Conservation (phyloP, 139 green algal genomes). For the Micractinium conductrix region DNA sequence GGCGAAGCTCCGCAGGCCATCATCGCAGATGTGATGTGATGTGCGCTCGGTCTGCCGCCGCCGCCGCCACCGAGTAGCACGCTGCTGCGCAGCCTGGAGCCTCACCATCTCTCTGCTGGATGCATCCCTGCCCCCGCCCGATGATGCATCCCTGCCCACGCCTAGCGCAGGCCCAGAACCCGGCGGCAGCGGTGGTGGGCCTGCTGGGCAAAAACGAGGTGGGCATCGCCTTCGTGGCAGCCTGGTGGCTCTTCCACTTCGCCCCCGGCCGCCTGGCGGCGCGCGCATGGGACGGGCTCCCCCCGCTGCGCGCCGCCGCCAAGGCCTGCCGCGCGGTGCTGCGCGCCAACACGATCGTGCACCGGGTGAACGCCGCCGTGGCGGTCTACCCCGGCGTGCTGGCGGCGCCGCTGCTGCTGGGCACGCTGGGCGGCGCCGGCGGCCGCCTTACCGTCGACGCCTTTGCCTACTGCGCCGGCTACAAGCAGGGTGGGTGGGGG, state of each 20-base stretch:
- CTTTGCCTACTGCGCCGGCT: conserved; percentile 34
- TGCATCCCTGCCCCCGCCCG: background rate
- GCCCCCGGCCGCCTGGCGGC: conserved; percentile 26
- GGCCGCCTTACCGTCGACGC: conserved; percentile 53
- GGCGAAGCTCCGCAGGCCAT: no score
- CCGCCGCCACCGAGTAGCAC: no score
- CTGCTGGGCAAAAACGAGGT: conserved; percentile 52
- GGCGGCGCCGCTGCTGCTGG: conserved; percentile 54
- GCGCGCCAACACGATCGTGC: conserved; percentile 52
- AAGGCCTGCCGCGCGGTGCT: conserved; percentile 42
- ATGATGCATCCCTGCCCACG: background rate
- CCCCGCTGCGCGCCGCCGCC: conserved; percentile 1
- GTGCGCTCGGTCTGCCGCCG: no score
- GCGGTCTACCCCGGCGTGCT: conserved; percentile 48
- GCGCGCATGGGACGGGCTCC: conserved; percentile 24
- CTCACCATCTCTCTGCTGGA: background rate
- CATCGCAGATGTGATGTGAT: no score
- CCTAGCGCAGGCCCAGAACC: conserved; percentile 33
- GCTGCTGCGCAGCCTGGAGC: background rate
- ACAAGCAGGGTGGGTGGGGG: no score
- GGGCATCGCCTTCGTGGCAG: conserved; percentile 32
- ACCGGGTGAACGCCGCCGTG: conserved; percentile 45
- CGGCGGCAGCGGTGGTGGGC: conserved; percentile 31
- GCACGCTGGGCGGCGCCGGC: conserved; percentile 53
- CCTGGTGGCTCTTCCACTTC: conserved; percentile 60